Evolutionary conservation across 148 eudicot species (phyloP).

Genomic region (Silene uniflora): DNA sequence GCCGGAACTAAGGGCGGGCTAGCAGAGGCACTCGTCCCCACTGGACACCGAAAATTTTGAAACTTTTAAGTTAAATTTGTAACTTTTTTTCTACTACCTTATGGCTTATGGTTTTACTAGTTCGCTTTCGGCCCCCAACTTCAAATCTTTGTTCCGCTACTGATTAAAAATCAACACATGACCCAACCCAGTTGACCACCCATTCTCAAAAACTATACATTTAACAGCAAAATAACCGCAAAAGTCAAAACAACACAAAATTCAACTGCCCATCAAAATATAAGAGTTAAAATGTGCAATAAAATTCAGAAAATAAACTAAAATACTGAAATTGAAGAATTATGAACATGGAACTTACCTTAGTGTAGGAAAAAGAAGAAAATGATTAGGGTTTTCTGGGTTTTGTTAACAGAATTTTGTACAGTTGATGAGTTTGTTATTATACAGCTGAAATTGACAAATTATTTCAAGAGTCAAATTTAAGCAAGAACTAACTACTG

Average conservation of each 20-base stretch:
- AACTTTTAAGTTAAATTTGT: too few species aligned
- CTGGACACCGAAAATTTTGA: too few species aligned
- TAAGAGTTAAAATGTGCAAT: conserved; percentile 11
- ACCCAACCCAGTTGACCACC: neutral
- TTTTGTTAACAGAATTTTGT: neutral
- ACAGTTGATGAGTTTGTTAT: neutral
- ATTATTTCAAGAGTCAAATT: neutral
- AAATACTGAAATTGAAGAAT: neutral
- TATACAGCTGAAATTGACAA: too few species aligned
- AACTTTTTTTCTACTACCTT: too few species aligned
- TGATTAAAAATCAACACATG: neutral
- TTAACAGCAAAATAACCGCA: neutral
- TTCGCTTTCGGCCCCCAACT: too few species aligned
- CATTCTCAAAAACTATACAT: neutral
- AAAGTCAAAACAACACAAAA: neutral
- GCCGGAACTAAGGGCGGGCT: too few species aligned
- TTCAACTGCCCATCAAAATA: conserved; percentile 25
- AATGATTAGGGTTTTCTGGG: neutral
- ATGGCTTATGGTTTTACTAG: too few species aligned
- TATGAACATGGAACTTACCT: neutral
- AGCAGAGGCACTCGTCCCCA: too few species aligned
- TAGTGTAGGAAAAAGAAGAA: too few species aligned
- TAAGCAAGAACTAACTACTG: neutral
- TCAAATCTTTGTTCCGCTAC: too few species aligned
- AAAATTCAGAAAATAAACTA: neutral